A percentile compares a stretch with the other conserved stretches of the same genome.
Conservation (phyloP, 768 basidiomycete genomes). For the Dentipellis sp. region DNA sequence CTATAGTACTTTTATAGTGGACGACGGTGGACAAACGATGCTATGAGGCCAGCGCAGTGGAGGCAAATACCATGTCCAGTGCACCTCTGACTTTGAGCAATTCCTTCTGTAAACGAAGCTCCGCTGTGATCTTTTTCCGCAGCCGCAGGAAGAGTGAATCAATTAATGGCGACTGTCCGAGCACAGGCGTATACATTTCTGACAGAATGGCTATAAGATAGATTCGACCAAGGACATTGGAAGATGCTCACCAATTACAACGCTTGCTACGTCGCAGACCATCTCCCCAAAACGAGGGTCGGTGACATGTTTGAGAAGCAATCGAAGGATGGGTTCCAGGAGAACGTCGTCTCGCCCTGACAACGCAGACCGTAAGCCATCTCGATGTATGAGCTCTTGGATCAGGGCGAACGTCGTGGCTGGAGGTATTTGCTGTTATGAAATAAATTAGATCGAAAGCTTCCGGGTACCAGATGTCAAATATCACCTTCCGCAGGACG, state of each 20-base stretch:
- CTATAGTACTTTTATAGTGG: constrained; percentile 11
- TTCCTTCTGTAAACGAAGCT: constrained; percentile 84
- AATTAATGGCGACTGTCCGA: constrained; percentile 92
- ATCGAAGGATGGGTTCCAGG: constrained; percentile 81
- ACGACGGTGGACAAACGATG: too few species aligned
- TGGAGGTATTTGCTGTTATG: constrained; percentile 65
- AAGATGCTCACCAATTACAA: constrained; percentile 68
- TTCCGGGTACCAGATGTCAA: not conserved
- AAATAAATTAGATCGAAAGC: constrained; percentile 2
- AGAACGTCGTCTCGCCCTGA: constrained; percentile 89
- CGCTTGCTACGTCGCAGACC: constrained; percentile 68
- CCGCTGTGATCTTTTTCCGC: constrained; percentile 75
- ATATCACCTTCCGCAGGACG: constrained; percentile 69
- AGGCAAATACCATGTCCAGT: constrained; percentile 81
- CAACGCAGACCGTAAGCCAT: constrained; percentile 80
- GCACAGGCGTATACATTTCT: constrained; percentile 89
- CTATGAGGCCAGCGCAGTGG: constrained; percentile 29
- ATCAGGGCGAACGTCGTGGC: constrained; percentile 84
- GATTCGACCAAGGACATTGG: not conserved
- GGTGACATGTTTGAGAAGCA: constrained; percentile 75
- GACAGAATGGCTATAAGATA: constrained; percentile 9
- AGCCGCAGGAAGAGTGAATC: constrained; percentile 79
- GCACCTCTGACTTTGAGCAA: constrained; percentile 77
- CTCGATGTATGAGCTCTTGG: constrained; percentile 86
- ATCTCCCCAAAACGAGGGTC: constrained; percentile 92